Evolutionary conservation across 2,329 filamentous ascomycete genomes (phyloP), one percentile per base, ranked within the genome.

Genomic region (Cordyceps militaris): DNA sequence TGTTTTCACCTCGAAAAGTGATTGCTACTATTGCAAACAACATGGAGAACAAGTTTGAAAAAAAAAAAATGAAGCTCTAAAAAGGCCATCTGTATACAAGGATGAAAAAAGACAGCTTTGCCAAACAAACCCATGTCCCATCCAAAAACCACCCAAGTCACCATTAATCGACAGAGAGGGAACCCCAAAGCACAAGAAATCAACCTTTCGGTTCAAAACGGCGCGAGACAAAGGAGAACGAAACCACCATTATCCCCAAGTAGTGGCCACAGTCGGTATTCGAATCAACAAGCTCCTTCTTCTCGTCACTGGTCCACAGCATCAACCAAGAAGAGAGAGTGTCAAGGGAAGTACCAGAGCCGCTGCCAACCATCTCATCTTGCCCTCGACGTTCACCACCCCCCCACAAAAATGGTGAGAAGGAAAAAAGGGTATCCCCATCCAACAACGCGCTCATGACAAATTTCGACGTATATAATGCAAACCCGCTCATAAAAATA

Each of bases 361-460:
- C n/a, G n/a, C n/a, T n/a, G n/a, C 14, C 14, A n/a, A 36, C 11
- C 10, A 24, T 26, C 40, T 14, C 24, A 32, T 34, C 26, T 19
- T 28, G 3, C 8, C 28, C 1, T 10, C 19, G 38, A 10, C 36
- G 28, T 46, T n/a, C 23, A 10, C 28, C 8, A 40, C 52, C 14
- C 23, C 28, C 7, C 38, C 9, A 9, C 21, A n/a, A 46, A 16
- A 21, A 21, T 42, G 8, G 5, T 10, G 24, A 43, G 21, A 36
- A 34, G 13, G 19, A 14, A 43, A 55, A 56, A 56, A 49, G 53
- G 53, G 53, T 56, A 56, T 56, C 34, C 53, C 53, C 53, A 49
- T 48, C 43, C 53, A 56, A 40, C 53, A 55, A 30, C n/a, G 24
- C 53, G 44, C 53, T 48, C 38, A 34, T 44, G 24, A 53, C 8